Percentiles rank a stretch among this genome's conserved stretches.
Conservation (phyloP, 257 asterid species). For the Capsicum rhomboideum region DNA sequence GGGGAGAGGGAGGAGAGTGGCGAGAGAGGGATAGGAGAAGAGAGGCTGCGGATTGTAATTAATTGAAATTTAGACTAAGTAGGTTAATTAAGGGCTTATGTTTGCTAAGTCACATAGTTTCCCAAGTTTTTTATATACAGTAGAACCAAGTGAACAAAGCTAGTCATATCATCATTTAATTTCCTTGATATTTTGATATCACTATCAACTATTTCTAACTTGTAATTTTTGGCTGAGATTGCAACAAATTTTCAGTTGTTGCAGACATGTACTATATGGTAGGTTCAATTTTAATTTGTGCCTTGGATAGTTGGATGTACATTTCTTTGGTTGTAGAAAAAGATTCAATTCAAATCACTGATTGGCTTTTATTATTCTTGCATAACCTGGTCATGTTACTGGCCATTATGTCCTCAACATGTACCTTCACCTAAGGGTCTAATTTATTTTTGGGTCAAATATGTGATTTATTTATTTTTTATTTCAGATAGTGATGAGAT, state of each 20-base stretch:
- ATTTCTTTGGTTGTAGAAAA: neutral
- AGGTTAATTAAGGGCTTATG: too few species aligned
- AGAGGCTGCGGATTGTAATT: too few species aligned
- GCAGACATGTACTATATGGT: neutral
- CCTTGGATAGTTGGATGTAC: neutral
- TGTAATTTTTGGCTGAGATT: neutral
- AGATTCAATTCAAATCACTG: neutral
- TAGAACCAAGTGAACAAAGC: neutral
- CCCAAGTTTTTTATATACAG: too few species aligned
- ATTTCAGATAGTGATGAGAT: neutral
- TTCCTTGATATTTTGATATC: neutral
- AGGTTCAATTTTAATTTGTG: neutral
- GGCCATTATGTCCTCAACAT: neutral
- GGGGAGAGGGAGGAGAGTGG: too few species aligned
- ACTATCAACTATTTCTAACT: neutral
- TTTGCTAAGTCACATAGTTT: too few species aligned
- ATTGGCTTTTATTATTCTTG: neutral
- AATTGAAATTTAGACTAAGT: too few species aligned
- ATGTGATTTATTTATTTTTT: accelerated
- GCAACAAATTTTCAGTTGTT: neutral
- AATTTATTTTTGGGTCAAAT: neutral
- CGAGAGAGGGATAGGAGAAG: too few species aligned
- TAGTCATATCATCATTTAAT: neutral
- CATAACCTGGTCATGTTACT: neutral
- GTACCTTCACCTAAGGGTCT: neutral